Evolutionary conservation across 108 stramenopile species (phyloP), one percentile per base, ranked within the genome.

Genomic region (Fistulifera solaris): DNA sequence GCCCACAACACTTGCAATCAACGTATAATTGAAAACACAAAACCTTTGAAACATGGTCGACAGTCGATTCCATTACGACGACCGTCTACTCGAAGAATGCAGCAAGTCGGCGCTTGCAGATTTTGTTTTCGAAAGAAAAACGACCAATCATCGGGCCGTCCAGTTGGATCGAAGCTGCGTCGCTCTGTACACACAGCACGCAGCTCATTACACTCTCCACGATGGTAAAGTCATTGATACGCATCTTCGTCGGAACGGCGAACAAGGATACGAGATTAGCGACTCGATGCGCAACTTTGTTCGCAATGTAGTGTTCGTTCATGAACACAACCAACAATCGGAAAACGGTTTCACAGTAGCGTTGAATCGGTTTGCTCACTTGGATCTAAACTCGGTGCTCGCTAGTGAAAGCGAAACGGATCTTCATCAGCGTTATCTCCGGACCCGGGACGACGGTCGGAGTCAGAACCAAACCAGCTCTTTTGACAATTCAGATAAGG

Each of bases 241-340:
- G 22, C 12, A n/a, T n/a, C 26, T 23, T 51, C 21, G 50, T 27
- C n/a, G 6, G 2, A 10, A 18, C 11, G 19, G 44, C 3, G 44
- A 18, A 10, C n/a, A n/a, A 46, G 17, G 44, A 46, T 46, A 46
- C 10, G 21, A 10, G 19, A 22, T 46, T 5, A 21, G 17, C 44
- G 26, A 51, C 17, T 28, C 25, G 26, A 10, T 51, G n/a, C 26
- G 27, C 6, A 51, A 51, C 12, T 51, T 51, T 51, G 25, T 51
- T n/a, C 50, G 27, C 4, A 27, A 23, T 27, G 50, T 21, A n/a
- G 50, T 23, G 19, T 51, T 51, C n/a, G 50, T 51, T n/a, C 26
- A 51, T 51, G 50, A 51, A 27, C 50, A 51, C 50, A 51, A 51
- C 12, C 44, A 45, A 45, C 44, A 21, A 17, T 5, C 21, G 11